Evolutionary conservation across 805 yeast genomes (phyloP), one percentile per base, ranked within the genome.

Genomic region (Wickerhamomyces ciferrii): DNA sequence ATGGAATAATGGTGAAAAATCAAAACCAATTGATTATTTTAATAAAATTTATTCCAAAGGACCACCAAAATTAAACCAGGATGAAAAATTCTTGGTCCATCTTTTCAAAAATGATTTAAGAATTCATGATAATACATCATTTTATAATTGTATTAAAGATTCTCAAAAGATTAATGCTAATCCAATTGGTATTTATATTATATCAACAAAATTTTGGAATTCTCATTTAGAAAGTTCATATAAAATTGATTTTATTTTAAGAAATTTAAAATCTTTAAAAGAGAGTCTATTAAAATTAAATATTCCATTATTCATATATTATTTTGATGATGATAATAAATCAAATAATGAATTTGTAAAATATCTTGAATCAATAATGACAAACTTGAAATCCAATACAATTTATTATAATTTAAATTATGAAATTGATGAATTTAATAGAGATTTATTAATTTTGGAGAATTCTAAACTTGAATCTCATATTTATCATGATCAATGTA

Each of bases 51-150:
- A 36, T 20, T 17, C 44, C 8, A 27, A 39, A 18, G 48, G 45
- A 19, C 41, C 37, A 15, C 11, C 19, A 32, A 32, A 24, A n/a
- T 20, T 36, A 18, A 19, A 21, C 6, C 43, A 47, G 2, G 42
- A 47, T 11, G 48, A 47, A 9, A 48, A 50, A 25, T 43, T 51
- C 18, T 45, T 71, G 14, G 68, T 73, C 18, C 79, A 75, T 54
- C 68, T 79, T 69, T 75, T 78, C 44, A 56, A 72, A 17, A 64
- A 69, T 34, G 83, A 78, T 50, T 58, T 77, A 24, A 60, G 83
- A 40, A 45, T 68, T 8, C 58, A 54, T 10, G 79, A 78, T 53
- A 78, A 78, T 52, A 60, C 58, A 1, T 75, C 71, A 0, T 60
- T 78, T 36, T 56, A 49, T 14, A 49, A 62, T 17, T 75, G 76